phyloP scores from a whole-genome alignment of 225 moss, liverwort and hornwort genomes.

The Polytrichum formosum region DNA sequence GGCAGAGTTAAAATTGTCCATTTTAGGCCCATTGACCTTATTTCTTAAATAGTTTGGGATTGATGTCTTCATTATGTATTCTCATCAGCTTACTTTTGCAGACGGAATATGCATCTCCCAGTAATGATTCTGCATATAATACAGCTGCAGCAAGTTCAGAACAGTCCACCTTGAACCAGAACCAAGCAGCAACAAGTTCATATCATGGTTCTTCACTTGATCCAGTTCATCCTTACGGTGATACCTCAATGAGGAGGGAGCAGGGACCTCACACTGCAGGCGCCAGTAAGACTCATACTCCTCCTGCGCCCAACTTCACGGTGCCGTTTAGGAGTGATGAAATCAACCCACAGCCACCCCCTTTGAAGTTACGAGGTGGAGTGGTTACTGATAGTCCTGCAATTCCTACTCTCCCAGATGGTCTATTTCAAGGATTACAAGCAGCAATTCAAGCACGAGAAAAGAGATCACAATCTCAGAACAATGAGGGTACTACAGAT shows the following conservation, averaged over 20 bases:
- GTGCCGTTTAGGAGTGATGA: slow-evolving; percentile 37
- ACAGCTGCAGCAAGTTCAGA: slow-evolving; percentile 7
- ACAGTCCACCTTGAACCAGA: neutral
- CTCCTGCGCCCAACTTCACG: slow-evolving; percentile 22
- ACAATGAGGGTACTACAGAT: neutral
- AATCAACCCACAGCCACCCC: slow-evolving; percentile 24
- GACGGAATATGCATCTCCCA: slow-evolving; percentile 24
- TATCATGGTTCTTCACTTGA: slow-evolving; percentile 13
- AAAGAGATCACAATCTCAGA: slow-evolving; percentile 22
- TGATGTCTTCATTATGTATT: neutral
- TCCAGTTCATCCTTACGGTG: slow-evolving; percentile 16
- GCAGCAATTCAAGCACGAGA: slow-evolving; percentile 52
- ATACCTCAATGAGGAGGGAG: slow-evolving; percentile 14
- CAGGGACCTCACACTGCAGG: slow-evolving; percentile 14
- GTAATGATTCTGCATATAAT: slow-evolving; percentile 9
- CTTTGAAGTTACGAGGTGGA: slow-evolving; percentile 24
- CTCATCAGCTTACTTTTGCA: slow-evolving; percentile 8
- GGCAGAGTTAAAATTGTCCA: too few relatives aligned
- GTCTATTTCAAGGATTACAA: slow-evolving; percentile 56
- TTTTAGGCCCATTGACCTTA: too few relatives aligned
- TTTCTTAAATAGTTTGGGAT: neutral
- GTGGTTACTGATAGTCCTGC: slow-evolving; percentile 47
- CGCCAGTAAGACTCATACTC: slow-evolving; percentile 14
- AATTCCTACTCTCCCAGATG: slow-evolving; percentile 73
- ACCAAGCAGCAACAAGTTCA: slow-evolving; percentile 2